Conservation (phyloP, 1,284 basidiomycete genomes). For the Leccinum insolens region DNA sequence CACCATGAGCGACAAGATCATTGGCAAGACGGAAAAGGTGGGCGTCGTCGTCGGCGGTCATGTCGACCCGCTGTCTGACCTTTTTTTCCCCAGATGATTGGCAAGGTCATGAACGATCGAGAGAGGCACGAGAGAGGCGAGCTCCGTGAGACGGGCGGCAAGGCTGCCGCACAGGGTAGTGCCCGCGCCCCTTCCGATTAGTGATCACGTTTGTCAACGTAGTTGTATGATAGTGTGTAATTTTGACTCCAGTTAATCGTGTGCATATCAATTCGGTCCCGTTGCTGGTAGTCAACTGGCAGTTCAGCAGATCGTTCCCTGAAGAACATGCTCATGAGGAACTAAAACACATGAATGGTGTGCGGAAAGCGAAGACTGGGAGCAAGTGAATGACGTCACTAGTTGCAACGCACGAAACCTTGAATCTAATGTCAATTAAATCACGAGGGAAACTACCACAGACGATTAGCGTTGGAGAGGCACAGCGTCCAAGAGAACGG, state of each 20-base stretch:
- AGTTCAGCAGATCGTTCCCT: not conserved
- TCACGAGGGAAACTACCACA: constrained; percentile 29
- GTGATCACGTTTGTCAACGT: not conserved
- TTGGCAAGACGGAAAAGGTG: constrained; percentile 61
- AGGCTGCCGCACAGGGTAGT: constrained; percentile 41
- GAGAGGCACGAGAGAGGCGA: constrained; percentile 56
- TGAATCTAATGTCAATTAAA: not conserved
- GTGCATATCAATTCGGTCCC: not conserved
- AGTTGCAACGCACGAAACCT: not conserved
- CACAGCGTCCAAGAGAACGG: not conserved
- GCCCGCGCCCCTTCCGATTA: constrained; percentile 41
- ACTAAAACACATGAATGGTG: not conserved
- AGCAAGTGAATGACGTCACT: not conserved
- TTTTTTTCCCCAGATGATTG: constrained; percentile 38
- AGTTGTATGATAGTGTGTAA: not conserved
- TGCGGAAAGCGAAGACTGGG: not conserved
- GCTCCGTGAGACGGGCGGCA: constrained; percentile 56
- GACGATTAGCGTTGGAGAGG: not conserved
- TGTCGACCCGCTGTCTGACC: constrained; percentile 2
- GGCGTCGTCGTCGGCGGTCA: not conserved
- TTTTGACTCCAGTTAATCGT: not conserved
- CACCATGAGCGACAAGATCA: constrained; percentile 49
- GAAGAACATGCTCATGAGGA: not conserved
- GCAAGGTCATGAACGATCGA: constrained; percentile 48
- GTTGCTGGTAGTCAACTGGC: not conserved